A percentile compares a stretch with the other conserved stretches of the same genome.
Evolutionary conservation across 345 rosid species (phyloP).

Genomic region (Linum lewisii): DNA sequence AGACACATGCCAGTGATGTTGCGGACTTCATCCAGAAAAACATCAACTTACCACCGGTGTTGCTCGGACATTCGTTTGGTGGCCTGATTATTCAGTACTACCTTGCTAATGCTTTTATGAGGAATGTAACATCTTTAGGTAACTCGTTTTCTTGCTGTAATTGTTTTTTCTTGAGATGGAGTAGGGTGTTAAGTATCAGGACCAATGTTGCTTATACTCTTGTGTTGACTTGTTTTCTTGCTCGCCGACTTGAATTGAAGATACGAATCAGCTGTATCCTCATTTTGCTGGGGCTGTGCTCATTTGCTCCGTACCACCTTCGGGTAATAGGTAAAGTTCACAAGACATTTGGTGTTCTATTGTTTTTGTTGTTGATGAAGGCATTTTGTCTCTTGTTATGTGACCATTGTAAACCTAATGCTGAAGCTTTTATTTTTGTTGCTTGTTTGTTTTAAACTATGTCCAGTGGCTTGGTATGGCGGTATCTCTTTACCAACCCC

Average conservation of each 20-base stretch:
- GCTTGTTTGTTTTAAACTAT: slow-evolving; percentile 13
- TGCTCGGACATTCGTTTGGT: slow-evolving; percentile 89
- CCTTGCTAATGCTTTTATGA: slow-evolving; percentile 50
- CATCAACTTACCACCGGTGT: slow-evolving; percentile 47
- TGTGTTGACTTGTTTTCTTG: slow-evolving; percentile 11
- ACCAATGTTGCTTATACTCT: neutral
- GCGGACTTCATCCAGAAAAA: slow-evolving; percentile 58
- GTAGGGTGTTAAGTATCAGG: neutral
- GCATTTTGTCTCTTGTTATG: slow-evolving; percentile 5
- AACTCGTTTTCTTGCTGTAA: slow-evolving; percentile 5
- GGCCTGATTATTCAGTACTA: slow-evolving; percentile 76
- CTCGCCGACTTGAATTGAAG: slow-evolving; percentile 22
- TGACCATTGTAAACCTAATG: slow-evolving; percentile 3
- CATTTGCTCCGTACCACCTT: slow-evolving; percentile 89
- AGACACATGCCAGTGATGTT: slow-evolving; percentile 85
- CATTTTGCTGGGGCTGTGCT: slow-evolving; percentile 58
- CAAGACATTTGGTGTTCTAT: neutral
- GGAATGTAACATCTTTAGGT: slow-evolving; percentile 31
- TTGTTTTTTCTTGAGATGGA: neutral
- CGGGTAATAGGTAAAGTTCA: slow-evolving; percentile 70
- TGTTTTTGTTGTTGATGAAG: neutral
- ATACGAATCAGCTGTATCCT: slow-evolving; percentile 32
- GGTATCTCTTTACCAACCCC: slow-evolving; percentile 83
- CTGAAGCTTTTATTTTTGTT: neutral
- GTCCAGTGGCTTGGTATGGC: slow-evolving; percentile 70